phyloP scores from a whole-genome alignment of 2,329 filamentous ascomycete genomes.

The Xylaria multiplex region DNA sequence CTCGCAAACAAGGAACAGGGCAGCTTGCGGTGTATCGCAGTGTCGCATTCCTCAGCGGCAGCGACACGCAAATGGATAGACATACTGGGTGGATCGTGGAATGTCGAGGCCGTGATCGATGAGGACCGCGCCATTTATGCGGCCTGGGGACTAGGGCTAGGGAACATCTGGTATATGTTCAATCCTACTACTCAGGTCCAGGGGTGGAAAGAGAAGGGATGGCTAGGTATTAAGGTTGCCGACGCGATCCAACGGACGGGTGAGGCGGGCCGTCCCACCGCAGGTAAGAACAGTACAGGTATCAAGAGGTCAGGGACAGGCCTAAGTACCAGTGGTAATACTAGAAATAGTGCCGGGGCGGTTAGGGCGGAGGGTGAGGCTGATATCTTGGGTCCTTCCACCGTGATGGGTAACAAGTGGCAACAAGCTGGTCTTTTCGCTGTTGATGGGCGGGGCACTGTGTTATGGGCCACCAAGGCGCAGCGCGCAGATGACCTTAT shows the following conservation, averaged over 20 bases:
- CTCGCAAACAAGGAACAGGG: constrained; percentile 62
- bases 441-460: constrained; percentile 59
- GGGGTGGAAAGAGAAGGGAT: constrained; percentile 64
- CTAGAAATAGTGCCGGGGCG: constrained; percentile 46
- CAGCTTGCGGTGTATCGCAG: constrained; percentile 64
- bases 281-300: constrained; percentile 46
- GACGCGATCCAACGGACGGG: constrained; percentile 55
- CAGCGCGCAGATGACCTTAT: constrained; percentile 60
- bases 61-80: constrained; percentile 67
- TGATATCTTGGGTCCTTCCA: constrained; percentile 53
- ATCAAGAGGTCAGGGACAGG: constrained; percentile 51
- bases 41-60: constrained; percentile 66
- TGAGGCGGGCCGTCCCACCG: constrained; percentile 39
- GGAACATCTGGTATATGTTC: constrained; percentile 62
- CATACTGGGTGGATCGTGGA: constrained; percentile 66
- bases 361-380: constrained; percentile 51
- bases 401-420: constrained; percentile 66
- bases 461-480: constrained; percentile 63
- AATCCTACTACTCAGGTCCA: constrained; percentile 64
- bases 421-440: constrained; percentile 64
- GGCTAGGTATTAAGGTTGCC: constrained; percentile 63
- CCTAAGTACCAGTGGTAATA: constrained; percentile 19
- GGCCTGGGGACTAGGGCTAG: constrained; percentile 66
- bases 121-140: constrained; percentile 67
- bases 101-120: constrained; percentile 65